Base-by-base conservation (phyloP, 2,329 filamentous ascomycete species). In the Cladorrhinum sp. region DNA sequence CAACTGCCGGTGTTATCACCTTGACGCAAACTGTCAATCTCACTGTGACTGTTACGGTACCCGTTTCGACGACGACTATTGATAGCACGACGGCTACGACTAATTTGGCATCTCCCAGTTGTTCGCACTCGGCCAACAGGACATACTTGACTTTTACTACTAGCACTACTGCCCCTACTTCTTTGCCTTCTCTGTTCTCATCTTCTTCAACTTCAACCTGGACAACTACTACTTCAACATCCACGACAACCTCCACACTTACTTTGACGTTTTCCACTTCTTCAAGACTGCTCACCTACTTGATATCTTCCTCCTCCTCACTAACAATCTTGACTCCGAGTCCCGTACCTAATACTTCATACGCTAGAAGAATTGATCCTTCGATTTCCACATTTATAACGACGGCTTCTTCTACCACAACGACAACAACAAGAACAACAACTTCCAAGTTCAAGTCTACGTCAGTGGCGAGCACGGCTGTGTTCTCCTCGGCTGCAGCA, bases 1-100 rank as follows among this genome's bases (percentile, higher is more conserved):
- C 36, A 48, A 41, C n/a, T 9, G 22, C n/a, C 32, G 59, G 22
- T 16, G 48, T 61, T 25, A 60, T 25, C 16, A 63, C 59, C 12
- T 36, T 61, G 2, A 63, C 62, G 9, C 32, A 59, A 22, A 63
- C 61, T 23, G 23, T 61, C 12, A 55, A 63, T 38, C 50, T 63
- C 52, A 63, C 61, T 18, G 59, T 63, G 8, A 53, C 58, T 20
- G 53, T 55, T 5, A 62, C 60, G 1, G 57, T 51, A 18, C 2
- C 32, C 9, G 32, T 36, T 36, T 5, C 32, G 12, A 36, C 32
- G 32, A 36, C 32, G 7, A 24, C 36, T 13, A 2, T 36, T 8
- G 9, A 41, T 22, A 22, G 18, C 32, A 55, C 29, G 32, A 50
- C 50, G 12, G 60, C 60, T 0, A 27, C 29, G 29, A 38, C 52